Evolutionary conservation across 306 rosid genomes (phyloP), one percentile per base, ranked within the genome.

Genomic region (Dryas octopetala): DNA sequence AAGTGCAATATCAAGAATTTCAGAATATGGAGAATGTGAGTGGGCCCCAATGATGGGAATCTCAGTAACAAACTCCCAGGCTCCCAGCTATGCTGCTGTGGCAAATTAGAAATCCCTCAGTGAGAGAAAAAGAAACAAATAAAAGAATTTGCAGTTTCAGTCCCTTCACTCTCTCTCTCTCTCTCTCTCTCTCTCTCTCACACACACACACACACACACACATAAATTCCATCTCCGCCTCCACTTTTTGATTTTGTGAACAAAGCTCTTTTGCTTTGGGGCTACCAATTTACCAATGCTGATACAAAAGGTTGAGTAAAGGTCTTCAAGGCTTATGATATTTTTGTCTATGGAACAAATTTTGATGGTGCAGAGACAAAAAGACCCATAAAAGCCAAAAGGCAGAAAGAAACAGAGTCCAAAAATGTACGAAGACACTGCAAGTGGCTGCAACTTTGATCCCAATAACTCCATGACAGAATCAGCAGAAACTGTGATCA

Each of bases 401-500:
- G 5, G 44, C 45, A 19, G 23, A 44, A 0, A 26, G 19, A 64
- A 40, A 46, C 43, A 45, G 62, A 28, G 57, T 76, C 53, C 69
- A 44, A 82, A 86, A 47, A 78, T 86, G 90, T 86, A 73, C 53
- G 77, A 49, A 52, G 82, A 76, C 26, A 52, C 58, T 1, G 28
- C 40, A 23, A 4, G 75, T 68, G 83, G 91, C 76, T 89, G 85
- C 76, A 81, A 91, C 82, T 89, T 85, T 85, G 96, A 94, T 76
- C 85, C 92, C 72, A 81, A 8, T 64, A 40, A 77, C 79, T 54
- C 83, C 74, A 78, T 80, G 78, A 53, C 85, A 66, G 96, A 86
- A 67, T 82, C 74, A 73, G 50, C 52, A 28, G 79, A 65, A 71
- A 66, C 54, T 49, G 84, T 68, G 7, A 60, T 83, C 10, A 78